phyloP scores from a whole-genome alignment of 2,329 filamentous ascomycete genomes.

The Paramyrothecium sp. region DNA sequence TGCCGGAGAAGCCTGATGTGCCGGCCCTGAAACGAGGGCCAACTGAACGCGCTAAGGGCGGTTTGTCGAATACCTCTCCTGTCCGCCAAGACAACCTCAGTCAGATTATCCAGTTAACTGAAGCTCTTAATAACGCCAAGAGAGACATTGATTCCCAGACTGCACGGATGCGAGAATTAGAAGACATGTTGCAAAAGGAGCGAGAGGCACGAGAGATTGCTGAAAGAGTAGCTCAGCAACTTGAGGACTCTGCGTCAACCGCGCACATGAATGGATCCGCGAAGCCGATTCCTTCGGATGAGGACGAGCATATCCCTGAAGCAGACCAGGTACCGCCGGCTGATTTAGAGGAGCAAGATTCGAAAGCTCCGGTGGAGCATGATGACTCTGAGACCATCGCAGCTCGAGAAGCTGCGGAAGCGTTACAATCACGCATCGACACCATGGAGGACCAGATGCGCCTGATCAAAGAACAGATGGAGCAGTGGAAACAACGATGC shows the following conservation, averaged over 20 bases:
- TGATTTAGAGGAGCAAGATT: conserved; percentile 34
- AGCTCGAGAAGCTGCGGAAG: conserved; percentile 23
- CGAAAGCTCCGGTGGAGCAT: conserved; percentile 20
- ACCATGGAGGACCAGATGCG: conserved; percentile 77
- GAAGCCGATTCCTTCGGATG: conserved; percentile 16
- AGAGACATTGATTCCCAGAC: conserved; percentile 85
- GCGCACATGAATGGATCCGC: conserved; percentile 26
- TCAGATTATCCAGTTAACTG: conserved; percentile 81
- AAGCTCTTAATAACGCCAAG: conserved; percentile 80
- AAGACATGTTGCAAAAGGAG: conserved; percentile 72
- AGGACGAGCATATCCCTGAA: conserved; percentile 15
- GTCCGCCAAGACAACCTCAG: conserved; percentile 59
- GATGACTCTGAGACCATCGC: conserved; percentile 31
- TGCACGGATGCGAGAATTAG: conserved; percentile 75
- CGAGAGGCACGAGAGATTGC: conserved; percentile 78
- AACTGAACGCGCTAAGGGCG: conserved; percentile 69
- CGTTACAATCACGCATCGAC: conserved; percentile 68
- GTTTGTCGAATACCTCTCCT: conserved; percentile 53
- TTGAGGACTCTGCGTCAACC: conserved; percentile 54
- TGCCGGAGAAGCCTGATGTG: conserved; percentile 88
- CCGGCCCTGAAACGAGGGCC: conserved; percentile 72
- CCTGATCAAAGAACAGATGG: conserved; percentile 76
- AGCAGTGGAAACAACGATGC: conserved; percentile 73
- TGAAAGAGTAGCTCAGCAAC: conserved; percentile 73
- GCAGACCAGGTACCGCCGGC: conserved; percentile 21